Evolutionary conservation across 441 rosid species (phyloP).

Genomic region (Corymbia calophylla): DNA sequence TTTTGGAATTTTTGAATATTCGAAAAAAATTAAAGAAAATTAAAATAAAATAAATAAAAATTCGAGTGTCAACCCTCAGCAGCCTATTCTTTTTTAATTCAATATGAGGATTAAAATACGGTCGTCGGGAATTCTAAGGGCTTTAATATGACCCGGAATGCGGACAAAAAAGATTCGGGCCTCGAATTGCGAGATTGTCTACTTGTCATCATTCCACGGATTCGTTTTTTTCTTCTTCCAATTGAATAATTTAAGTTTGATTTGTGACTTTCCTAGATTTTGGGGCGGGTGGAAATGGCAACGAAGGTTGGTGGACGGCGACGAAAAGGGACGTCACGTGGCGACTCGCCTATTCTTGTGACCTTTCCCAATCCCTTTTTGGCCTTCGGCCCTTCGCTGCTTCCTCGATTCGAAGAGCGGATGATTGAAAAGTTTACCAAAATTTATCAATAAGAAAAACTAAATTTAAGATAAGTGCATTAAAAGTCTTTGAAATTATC

Average conservation of each 20-base stretch:
- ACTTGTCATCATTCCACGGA: not conserved
- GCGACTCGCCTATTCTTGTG: not conserved
- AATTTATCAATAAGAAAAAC: too few relatives aligned
- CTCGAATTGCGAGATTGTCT: accelerated
- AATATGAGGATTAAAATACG: accelerated
- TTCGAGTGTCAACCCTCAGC: not conserved
- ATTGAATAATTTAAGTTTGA: too few relatives aligned
- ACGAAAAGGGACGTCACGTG: not conserved
- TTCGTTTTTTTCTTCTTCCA: not conserved
- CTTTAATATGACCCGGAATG: not conserved
- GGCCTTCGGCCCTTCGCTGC: not conserved
- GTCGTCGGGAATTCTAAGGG: not conserved
- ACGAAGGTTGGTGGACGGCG: not conserved
- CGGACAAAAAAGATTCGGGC: not conserved
- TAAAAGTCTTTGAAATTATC: too few relatives aligned
- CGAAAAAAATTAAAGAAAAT: too few relatives aligned
- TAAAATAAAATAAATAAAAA: too few relatives aligned
- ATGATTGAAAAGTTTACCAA: not conserved
- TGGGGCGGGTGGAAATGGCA: not conserved
- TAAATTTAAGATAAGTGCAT: too few relatives aligned
- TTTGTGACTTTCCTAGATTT: not conserved
- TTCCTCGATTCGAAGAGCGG: accelerated
- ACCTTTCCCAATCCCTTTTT: not conserved
- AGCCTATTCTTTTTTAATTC: not conserved
- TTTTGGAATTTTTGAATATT: too few relatives aligned